phyloP scores from a whole-genome alignment of 2,329 filamentous ascomycete species.

The Macrophomina tecta region DNA sequence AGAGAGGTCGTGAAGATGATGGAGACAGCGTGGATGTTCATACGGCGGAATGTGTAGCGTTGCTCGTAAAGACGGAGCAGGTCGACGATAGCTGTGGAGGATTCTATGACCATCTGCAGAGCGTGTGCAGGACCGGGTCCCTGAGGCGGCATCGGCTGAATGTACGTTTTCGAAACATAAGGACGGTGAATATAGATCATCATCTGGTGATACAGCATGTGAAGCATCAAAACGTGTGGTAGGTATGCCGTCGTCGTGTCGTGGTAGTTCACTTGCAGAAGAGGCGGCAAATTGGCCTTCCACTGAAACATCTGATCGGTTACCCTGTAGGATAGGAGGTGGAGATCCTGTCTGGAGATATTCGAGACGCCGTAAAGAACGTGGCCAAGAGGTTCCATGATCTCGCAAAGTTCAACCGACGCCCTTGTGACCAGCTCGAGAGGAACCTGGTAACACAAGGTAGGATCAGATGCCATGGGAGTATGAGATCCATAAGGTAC shows the following conservation, averaged over 20 bases:
- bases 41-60: constrained; percentile 29
- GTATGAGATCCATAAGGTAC: constrained; percentile 27
- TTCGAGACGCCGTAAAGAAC: constrained; percentile 41
- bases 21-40: constrained; percentile 30
- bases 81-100: constrained; percentile 45
- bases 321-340: constrained; percentile 45
- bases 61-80: constrained; percentile 42
- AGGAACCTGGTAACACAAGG: constrained; percentile 22
- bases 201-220: constrained; percentile 54
- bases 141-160: constrained; percentile 42
- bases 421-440: constrained; percentile 30
- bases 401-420: constrained; percentile 50
- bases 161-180: constrained; percentile 47
- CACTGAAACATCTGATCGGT: constrained; percentile 44
- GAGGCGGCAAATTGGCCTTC: constrained; percentile 48
- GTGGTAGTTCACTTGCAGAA: constrained; percentile 44
- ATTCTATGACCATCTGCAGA: constrained; percentile 51
- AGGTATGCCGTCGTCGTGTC: constrained; percentile 42
- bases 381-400: constrained; percentile 50
- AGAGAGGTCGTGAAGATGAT: constrained; percentile 29
- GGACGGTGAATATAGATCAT: constrained; percentile 53
- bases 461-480: constrained; percentile 18
- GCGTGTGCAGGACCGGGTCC: constrained; percentile 53
- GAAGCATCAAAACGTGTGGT: constrained; percentile 50
- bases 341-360: constrained; percentile 44